Conservation (phyloP, 2,329 filamentous ascomycete species). For the Aspergillus alliaceus region DNA sequence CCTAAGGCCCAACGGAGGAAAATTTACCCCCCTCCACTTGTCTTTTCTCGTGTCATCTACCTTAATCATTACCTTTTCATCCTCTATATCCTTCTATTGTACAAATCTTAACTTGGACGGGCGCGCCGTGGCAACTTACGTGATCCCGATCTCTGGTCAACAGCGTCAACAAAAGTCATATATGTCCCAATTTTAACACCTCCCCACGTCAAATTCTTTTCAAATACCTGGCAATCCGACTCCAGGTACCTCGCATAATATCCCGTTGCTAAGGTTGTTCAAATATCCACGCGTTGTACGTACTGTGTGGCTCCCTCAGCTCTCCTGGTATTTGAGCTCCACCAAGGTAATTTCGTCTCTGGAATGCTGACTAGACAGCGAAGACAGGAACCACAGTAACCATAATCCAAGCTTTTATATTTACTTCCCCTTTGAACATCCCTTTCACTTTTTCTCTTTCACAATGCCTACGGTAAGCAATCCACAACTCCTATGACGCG, state of each 20-base stretch:
- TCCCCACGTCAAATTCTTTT: slow-evolving; percentile 17
- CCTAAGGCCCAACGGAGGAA: not conserved
- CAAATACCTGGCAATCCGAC: slow-evolving; percentile 14
- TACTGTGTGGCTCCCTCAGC: slow-evolving; percentile 23
- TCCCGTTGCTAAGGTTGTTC: slow-evolving; percentile 20
- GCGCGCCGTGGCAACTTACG: slow-evolving; percentile 18
- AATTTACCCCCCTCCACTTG: slow-evolving; percentile 19
- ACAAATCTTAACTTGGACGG: not conserved
- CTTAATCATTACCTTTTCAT: not conserved
- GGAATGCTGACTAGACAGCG: slow-evolving; percentile 38
- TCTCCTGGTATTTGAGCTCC: slow-evolving; percentile 36
- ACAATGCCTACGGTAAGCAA: slow-evolving; percentile 60
- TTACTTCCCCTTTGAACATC: slow-evolving; percentile 18
- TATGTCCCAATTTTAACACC: slow-evolving; percentile 21
- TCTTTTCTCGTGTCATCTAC: slow-evolving; percentile 17
- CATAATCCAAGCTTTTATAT: slow-evolving; percentile 26
- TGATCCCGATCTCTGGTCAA: slow-evolving; percentile 26
- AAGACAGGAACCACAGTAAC: slow-evolving; percentile 27
- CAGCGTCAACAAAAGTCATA: slow-evolving; percentile 32
- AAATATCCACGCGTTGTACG: slow-evolving; percentile 41
- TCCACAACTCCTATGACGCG: slow-evolving; percentile 14
- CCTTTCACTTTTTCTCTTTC: slow-evolving; percentile 29
- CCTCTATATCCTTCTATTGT: not conserved
- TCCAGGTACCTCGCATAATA: slow-evolving; percentile 21
- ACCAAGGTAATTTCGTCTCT: slow-evolving; percentile 26